Percentiles rank a stretch among this genome's conserved stretches.
phyloP scores from a whole-genome alignment of 495 filamentous ascomycete species.

The Daldinia loculata region DNA sequence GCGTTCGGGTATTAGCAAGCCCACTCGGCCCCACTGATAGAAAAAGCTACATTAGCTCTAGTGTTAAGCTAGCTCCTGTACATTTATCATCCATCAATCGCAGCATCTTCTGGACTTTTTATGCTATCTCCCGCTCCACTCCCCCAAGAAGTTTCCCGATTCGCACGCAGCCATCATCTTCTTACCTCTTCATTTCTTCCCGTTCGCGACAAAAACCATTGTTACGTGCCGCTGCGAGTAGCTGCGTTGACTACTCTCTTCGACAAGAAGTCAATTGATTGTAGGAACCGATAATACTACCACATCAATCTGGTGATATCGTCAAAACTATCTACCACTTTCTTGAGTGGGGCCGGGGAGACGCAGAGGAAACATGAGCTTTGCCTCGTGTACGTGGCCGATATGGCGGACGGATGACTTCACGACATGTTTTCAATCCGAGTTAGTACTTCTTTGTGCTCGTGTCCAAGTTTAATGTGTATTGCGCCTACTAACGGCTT shows the following conservation, averaged over 20 bases:
- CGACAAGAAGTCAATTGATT: conserved; percentile 14
- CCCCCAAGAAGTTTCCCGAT: conserved; percentile 27
- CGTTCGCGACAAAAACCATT: conserved; percentile 2
- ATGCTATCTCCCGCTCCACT: conserved; percentile 40
- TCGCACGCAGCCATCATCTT: conserved; percentile 27
- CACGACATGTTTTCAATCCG: conserved; percentile 83
- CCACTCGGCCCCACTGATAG: background rate
- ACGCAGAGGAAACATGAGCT: conserved; percentile 54
- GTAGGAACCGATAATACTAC: conserved; percentile 1
- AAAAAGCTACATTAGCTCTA: conserved; percentile 14
- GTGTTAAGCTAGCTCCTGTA: conserved; percentile 1
- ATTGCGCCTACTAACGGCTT: conserved; percentile 33
- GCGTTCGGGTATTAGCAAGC: conserved; percentile 2
- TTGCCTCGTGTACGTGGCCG: conserved; percentile 79
- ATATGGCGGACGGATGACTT: conserved; percentile 92
- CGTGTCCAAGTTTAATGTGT: conserved; percentile 6
- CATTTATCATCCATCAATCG: conserved; percentile 25
- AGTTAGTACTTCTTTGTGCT: conserved; percentile 64
- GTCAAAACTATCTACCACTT: conserved; percentile 29
- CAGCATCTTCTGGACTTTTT: conserved; percentile 26
- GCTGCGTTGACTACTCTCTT: conserved; percentile 10
- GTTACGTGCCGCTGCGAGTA: conserved; percentile 9
- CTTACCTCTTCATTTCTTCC: conserved; percentile 13
- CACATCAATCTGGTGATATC: conserved; percentile 36
- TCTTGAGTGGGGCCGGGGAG: conserved; percentile 38